phyloP scores from a whole-genome alignment of 2,329 filamentous ascomycete species.

The Colletotrichum viniferum region DNA sequence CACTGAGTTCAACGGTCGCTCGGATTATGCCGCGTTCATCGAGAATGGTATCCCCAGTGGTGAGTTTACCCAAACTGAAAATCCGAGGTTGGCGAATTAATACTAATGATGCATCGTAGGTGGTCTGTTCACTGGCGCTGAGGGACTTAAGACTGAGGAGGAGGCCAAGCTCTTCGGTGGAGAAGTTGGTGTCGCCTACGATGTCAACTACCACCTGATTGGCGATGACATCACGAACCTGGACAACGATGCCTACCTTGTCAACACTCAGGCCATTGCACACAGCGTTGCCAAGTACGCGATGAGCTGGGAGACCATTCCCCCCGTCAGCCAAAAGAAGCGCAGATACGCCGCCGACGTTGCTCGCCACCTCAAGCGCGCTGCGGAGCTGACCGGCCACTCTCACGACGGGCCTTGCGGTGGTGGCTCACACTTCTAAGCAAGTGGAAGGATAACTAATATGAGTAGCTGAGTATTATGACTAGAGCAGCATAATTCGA shows the following conservation, averaged over 20 bases:
- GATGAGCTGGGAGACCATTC: conserved; percentile 39
- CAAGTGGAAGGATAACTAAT: rapidly evolving
- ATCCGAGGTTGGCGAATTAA: not conserved
- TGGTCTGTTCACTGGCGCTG: conserved; percentile 72
- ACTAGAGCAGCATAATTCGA: not conserved
- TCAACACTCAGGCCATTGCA: conserved; percentile 48
- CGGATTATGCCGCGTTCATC: conserved; percentile 70
- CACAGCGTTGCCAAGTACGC: conserved; percentile 46
- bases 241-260: conserved; percentile 46
- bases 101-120: not conserved
- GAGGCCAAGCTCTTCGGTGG: conserved; percentile 68
- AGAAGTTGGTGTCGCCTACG: conserved; percentile 53
- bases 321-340: conserved; percentile 28
- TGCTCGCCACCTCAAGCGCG: conserved; percentile 31
- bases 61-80: not conserved
- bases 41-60: conserved; percentile 69
- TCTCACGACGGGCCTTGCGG: conserved; percentile 34
- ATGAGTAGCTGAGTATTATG: not conserved
- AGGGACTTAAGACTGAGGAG: conserved; percentile 64
- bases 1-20: conserved; percentile 68
- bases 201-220: conserved; percentile 50
- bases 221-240: conserved; percentile 46
- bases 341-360: conserved; percentile 34
- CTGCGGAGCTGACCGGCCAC: conserved; percentile 25
- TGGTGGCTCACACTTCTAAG: conserved; percentile 16